Conservation (phyloP, 1,284 basidiomycete genomes). For the Rhodofomes roseus region DNA sequence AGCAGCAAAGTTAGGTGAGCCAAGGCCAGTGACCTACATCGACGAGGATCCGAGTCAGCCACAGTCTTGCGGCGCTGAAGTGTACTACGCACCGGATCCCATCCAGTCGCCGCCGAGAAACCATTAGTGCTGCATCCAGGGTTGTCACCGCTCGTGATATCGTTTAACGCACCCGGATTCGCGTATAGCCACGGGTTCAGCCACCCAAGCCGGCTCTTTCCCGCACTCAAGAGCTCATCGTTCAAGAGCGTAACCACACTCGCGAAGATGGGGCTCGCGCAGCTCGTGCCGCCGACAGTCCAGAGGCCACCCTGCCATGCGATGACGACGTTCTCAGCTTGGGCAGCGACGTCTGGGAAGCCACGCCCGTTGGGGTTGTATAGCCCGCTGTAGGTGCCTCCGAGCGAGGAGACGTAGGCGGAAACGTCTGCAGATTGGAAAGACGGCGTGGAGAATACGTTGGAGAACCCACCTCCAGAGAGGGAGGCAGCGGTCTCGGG, state of each 20-base stretch:
- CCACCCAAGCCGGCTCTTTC: slow-evolving; percentile 45
- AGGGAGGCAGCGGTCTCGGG: slow-evolving; percentile 48
- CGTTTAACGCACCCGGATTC: slow-evolving; percentile 16
- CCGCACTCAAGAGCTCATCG: slow-evolving; percentile 40
- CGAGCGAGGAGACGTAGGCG: slow-evolving; percentile 27
- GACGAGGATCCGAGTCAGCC: not conserved
- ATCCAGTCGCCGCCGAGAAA: slow-evolving; percentile 30
- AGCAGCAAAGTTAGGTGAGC: not conserved
- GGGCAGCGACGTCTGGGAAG: slow-evolving; percentile 29
- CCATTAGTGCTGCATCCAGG: slow-evolving; percentile 32
- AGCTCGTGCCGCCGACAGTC: slow-evolving; percentile 46
- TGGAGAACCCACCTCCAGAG: slow-evolving; percentile 47
- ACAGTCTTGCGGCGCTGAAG: not conserved
- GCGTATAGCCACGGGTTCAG: slow-evolving; percentile 42
- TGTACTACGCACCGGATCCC: slow-evolving; percentile 28
- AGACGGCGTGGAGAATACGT: slow-evolving; percentile 39
- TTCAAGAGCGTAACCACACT: slow-evolving; percentile 52
- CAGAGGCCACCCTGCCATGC: slow-evolving; percentile 28
- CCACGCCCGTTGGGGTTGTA: slow-evolving; percentile 28
- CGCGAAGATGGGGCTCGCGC: slow-evolving; percentile 47
- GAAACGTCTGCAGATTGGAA: slow-evolving; percentile 38
- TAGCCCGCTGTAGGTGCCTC: slow-evolving; percentile 24
- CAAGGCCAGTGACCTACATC: not conserved
- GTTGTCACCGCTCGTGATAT: slow-evolving; percentile 19
- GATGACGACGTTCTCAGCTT: slow-evolving; percentile 26